Conservation (phyloP, 345 rosid species). For the Linum trigynum region DNA sequence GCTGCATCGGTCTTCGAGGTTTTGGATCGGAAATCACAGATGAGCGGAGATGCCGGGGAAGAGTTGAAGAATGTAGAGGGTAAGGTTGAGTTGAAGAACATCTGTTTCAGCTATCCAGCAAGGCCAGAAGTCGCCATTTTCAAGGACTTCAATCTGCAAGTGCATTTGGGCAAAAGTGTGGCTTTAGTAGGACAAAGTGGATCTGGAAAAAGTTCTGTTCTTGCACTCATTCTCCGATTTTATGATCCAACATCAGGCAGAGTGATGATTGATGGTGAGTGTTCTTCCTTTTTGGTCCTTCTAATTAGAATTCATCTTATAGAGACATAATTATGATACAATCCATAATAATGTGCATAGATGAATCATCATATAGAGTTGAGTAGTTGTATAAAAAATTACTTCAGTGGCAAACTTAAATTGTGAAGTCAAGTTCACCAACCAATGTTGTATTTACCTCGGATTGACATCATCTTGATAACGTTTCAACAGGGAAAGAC, state of each 20-base stretch:
- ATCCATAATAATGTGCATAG: too few species aligned
- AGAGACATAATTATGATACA: too few species aligned
- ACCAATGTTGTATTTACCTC: too few species aligned
- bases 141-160: constrained; percentile 57
- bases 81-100: constrained; percentile 53
- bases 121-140: constrained; percentile 77
- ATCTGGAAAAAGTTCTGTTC: constrained; percentile 87
- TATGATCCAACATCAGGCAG: constrained; percentile 78
- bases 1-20: constrained; percentile 78
- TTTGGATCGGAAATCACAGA: constrained; percentile 60
- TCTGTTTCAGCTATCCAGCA: constrained; percentile 76
- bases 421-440: too few species aligned
- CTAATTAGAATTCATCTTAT: too few species aligned
- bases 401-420: too few species aligned
- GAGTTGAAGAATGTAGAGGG: constrained; percentile 62
- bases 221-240: constrained; percentile 79
- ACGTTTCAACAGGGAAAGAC: constrained; percentile 46
- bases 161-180: constrained; percentile 64
- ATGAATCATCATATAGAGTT: too few species aligned
- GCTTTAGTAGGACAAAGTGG: constrained; percentile 97
- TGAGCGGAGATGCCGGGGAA: constrained; percentile 56
- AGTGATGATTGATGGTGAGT: constrained; percentile 82
- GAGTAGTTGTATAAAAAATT: too few species aligned
- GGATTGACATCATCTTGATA: background rate
- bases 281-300: background rate